Conservation (phyloP, 1,284 basidiomycete species). For the Meripilus lineatus region DNA sequence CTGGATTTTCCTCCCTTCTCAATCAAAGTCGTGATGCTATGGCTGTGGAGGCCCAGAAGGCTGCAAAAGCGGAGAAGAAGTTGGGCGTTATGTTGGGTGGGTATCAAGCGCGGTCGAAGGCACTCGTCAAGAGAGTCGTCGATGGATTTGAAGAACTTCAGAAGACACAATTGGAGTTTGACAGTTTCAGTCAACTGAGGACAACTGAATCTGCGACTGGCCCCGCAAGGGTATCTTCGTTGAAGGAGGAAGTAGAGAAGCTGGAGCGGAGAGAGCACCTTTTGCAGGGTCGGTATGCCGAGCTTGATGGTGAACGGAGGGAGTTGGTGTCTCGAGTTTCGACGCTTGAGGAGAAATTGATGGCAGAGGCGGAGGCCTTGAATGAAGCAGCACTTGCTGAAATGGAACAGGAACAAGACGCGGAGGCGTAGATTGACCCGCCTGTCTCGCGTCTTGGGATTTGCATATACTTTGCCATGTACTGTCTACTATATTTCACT, state of each 20-base stretch:
- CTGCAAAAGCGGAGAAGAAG: conserved; percentile 90
- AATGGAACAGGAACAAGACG: conserved; percentile 55
- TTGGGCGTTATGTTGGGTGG: conserved; percentile 85
- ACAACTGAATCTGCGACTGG: conserved; percentile 71
- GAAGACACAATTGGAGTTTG: conserved; percentile 62
- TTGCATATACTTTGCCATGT: too few species aligned
- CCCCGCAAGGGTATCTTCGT: conserved; percentile 65
- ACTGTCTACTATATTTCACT: conserved; percentile 5
- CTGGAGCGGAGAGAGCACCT: conserved; percentile 72
- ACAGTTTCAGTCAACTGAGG: conserved; percentile 72
- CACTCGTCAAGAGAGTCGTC: conserved; percentile 61
- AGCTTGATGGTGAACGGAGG: conserved; percentile 69
- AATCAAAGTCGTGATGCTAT: conserved; percentile 68
- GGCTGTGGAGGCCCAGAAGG: conserved; percentile 77
- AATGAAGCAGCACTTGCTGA: conserved; percentile 71
- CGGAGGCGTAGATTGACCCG: too few species aligned
- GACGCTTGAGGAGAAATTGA: conserved; percentile 66
- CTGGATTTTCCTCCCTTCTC: conserved; percentile 63
- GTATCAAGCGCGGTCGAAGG: conserved; percentile 77
- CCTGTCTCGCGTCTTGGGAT: too few species aligned
- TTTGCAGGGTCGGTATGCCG: conserved; percentile 80
- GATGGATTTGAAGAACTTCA: conserved; percentile 71
- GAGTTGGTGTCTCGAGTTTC: conserved; percentile 60
- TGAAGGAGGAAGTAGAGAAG: conserved; percentile 81
- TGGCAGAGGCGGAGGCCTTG: conserved; percentile 77